Evolutionary conservation across 2,329 filamentous ascomycete species (phyloP).

Genomic region (Hypoxylon sp.): DNA sequence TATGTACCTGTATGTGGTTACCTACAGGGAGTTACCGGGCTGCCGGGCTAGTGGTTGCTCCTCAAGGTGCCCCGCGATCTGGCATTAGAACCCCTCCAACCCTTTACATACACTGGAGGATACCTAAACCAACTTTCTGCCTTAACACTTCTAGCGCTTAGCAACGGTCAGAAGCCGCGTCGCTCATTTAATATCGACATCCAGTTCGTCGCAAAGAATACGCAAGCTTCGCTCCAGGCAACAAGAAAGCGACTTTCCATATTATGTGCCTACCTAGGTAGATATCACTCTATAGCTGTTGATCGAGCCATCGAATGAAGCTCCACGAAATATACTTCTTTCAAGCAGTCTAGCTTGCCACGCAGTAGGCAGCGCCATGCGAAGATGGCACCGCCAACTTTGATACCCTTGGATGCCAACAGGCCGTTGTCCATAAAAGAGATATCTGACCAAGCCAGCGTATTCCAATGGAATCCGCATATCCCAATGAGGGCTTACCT

Average conservation of each 20-base stretch:
- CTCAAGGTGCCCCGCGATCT: conserved; percentile 33
- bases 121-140: not conserved
- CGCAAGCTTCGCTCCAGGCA: conserved; percentile 42
- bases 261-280: conserved; percentile 2
- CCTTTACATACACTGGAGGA: too few relatives aligned
- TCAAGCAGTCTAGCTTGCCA: conserved; percentile 13
- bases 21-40: too few relatives aligned
- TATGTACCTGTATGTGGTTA: too few relatives aligned
- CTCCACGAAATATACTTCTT: conserved; percentile 1
- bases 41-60: not conserved
- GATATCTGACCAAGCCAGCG: conserved; percentile 80
- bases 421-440: conserved; percentile 82
- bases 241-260: conserved; percentile 20
- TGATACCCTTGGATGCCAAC: conserved; percentile 47
- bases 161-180: conserved; percentile 14
- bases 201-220: conserved; percentile 24
- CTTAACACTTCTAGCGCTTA: conserved; percentile 18
- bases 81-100: conserved; percentile 7
- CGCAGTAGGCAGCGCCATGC: conserved; percentile 23
- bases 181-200: conserved; percentile 8
- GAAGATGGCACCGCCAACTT: conserved; percentile 50
- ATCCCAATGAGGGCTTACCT: conserved; percentile 87
- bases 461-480: conserved; percentile 84
- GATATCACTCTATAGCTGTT: conserved; percentile 9
- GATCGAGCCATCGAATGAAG: conserved; percentile 33